Evolutionary conservation across 202 grass and related monocot species (phyloP).

Genomic region (Setaria italica): DNA sequence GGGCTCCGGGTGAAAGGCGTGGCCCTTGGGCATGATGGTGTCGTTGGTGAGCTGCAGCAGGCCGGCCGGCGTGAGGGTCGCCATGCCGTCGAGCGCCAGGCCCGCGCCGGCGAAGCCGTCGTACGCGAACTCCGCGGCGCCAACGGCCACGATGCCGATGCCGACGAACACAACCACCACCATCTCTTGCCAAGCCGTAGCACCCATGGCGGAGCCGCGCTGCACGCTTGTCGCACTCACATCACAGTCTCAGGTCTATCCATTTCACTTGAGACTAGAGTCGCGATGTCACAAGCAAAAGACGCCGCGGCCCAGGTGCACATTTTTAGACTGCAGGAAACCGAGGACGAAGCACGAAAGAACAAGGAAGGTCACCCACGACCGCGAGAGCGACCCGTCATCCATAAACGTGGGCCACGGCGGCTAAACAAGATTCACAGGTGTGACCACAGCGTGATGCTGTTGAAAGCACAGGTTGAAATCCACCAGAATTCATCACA

Average conservation of each 20-base stretch:
- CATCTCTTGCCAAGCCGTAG: neutral
- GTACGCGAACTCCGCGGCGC: slow-evolving; percentile 52
- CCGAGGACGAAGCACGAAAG: neutral
- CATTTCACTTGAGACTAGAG: neutral
- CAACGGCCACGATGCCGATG: neutral
- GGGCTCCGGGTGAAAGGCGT: slow-evolving; percentile 58
- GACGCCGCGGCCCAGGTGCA: neutral
- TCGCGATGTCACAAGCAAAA: neutral
- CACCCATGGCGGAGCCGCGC: slow-evolving; percentile 22
- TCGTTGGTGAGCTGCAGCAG: slow-evolving; percentile 71
- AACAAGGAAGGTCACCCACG: neutral
- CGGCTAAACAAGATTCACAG: neutral
- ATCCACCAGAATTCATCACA: no score
- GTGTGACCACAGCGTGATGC: neutral
- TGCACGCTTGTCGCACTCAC: neutral
- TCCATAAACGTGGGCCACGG: neutral
- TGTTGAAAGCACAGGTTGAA: no score
- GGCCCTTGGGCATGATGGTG: slow-evolving; percentile 54
- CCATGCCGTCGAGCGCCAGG: slow-evolving; percentile 54
- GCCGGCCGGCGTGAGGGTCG: slow-evolving; percentile 48
- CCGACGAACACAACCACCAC: neutral
- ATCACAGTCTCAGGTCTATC: neutral
- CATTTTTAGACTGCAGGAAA: neutral
- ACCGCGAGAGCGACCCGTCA: slow-evolving; percentile 29
- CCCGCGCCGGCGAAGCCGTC: slow-evolving; percentile 48